Conservation (phyloP, 148 eudicot genomes). For the Agrostemma githago region DNA sequence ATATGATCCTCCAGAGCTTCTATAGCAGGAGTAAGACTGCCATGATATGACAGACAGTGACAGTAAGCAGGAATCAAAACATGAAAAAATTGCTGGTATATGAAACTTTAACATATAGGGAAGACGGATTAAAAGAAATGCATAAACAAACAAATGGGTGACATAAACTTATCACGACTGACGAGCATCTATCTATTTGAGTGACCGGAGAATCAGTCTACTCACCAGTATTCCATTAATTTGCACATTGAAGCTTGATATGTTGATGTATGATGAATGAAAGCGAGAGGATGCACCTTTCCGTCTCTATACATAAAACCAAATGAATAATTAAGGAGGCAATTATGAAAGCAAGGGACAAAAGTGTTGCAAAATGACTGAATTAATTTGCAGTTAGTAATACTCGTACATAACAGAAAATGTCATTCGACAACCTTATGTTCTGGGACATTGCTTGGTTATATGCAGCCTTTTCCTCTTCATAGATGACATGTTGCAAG, state of each 20-base stretch:
- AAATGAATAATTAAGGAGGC: background rate
- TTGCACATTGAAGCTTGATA: conserved; percentile 99
- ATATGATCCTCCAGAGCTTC: conserved; percentile 71
- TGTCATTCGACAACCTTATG: conserved; percentile 46
- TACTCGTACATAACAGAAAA: background rate
- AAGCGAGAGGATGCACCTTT: conserved; percentile 88
- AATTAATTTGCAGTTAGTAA: too few relatives aligned
- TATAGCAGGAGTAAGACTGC: conserved; percentile 94
- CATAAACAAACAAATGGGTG: background rate
- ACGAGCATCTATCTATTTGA: background rate
- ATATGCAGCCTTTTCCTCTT: conserved; percentile 92
- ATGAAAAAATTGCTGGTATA: background rate
- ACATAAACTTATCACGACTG: background rate
- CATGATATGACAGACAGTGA: conserved; percentile 14
- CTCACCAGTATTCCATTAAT: conserved; percentile 94
- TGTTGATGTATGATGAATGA: conserved; percentile 92
- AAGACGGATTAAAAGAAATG: background rate
- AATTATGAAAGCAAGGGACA: background rate
- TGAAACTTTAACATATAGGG: too few relatives aligned
- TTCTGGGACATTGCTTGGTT: conserved; percentile 70
- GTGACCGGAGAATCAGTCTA: conserved; percentile 4
- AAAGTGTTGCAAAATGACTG: background rate
- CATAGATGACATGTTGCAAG: conserved; percentile 72
- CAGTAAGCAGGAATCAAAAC: background rate
- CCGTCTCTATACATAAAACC: conserved; percentile 49